Evolutionary conservation across 2,329 filamentous ascomycete genomes (phyloP).

Genomic region (Chrysoporthe puriensis): DNA sequence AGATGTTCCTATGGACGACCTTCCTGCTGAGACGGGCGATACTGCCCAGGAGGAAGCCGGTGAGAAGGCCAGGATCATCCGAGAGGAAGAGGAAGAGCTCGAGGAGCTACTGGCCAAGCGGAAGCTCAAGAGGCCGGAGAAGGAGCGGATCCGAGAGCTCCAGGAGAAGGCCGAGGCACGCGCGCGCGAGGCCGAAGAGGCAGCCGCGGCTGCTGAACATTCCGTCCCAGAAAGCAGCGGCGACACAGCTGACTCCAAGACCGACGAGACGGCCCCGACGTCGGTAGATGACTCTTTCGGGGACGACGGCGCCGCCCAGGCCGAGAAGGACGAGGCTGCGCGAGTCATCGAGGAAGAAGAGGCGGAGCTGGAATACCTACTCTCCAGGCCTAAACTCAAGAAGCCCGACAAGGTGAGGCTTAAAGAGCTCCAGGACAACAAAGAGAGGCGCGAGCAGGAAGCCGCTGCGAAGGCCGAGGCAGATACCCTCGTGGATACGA

Average conservation of each 20-base stretch:
- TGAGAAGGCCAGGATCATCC: constrained; percentile 22
- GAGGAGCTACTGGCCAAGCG: constrained; percentile 14
- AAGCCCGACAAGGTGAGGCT: constrained; percentile 21
- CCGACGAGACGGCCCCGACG: constrained; percentile 19
- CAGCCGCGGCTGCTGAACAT: constrained; percentile 9
- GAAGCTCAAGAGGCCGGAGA: constrained; percentile 23
- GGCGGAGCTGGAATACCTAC: constrained; percentile 20
- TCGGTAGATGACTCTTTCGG: constrained; percentile 13
- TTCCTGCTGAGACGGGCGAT: neutral
- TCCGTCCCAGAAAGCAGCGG: constrained; percentile 5
- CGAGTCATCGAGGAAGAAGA: constrained; percentile 24
- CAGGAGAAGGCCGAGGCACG: constrained; percentile 24
- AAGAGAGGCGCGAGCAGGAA: constrained; percentile 22
- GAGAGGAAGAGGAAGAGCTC: constrained; percentile 27
- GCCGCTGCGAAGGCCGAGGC: constrained; percentile 17
- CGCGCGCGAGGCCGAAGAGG: constrained; percentile 22
- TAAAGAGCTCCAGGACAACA: constrained; percentile 25
- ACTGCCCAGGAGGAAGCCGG: constrained; percentile 20
- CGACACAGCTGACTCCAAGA: constrained; percentile 13
- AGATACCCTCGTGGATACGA: neutral
- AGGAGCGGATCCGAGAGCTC: constrained; percentile 14
- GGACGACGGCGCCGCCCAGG: constrained; percentile 9
- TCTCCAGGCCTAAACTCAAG: constrained; percentile 23
- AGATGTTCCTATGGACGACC: neutral
- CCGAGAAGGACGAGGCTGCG: constrained; percentile 20